Conservation (phyloP, 805 yeast genomes). For the Wickerhamiella sorbophila region DNA sequence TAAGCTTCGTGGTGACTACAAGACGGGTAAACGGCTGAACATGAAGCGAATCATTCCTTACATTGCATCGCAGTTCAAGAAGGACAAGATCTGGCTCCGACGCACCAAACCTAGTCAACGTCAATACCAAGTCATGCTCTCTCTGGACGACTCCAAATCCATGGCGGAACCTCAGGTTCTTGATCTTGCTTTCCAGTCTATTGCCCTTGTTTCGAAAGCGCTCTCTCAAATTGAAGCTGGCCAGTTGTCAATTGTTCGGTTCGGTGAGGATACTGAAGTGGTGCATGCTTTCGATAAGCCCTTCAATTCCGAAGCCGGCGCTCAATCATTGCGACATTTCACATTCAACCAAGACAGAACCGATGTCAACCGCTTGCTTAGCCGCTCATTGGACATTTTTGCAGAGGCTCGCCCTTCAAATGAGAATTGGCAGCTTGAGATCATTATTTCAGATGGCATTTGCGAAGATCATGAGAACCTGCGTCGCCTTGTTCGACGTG, state of each 20-base stretch:
- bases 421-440: constrained; percentile 78
- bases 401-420: constrained; percentile 39
- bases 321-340: constrained; percentile 72
- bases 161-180: constrained; percentile 90
- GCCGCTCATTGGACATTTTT: constrained; percentile 59
- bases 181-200: constrained; percentile 84
- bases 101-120: constrained; percentile 96
- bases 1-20: constrained; percentile 85
- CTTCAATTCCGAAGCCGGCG: constrained; percentile 72
- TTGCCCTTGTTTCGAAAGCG: constrained; percentile 87
- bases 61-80: constrained; percentile 93
- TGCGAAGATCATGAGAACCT: constrained; percentile 87
- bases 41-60: constrained; percentile 97
- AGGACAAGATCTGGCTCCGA: constrained; percentile 96
- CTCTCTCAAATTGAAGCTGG: constrained; percentile 91
- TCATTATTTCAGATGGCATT: constrained; percentile 89
- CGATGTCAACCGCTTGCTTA: constrained; percentile 61
- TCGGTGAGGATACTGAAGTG: constrained; percentile 70
- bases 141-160: constrained; percentile 93
- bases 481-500: constrained; percentile 72
- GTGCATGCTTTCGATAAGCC: constrained; percentile 85
- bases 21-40: constrained; percentile 91
- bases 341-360: constrained; percentile 82
- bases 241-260: constrained; percentile 74
- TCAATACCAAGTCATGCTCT: constrained; percentile 93